Evolutionary conservation across 2,329 filamentous ascomycete species (phyloP).

Genomic region (Triangularia verruculosa): DNA sequence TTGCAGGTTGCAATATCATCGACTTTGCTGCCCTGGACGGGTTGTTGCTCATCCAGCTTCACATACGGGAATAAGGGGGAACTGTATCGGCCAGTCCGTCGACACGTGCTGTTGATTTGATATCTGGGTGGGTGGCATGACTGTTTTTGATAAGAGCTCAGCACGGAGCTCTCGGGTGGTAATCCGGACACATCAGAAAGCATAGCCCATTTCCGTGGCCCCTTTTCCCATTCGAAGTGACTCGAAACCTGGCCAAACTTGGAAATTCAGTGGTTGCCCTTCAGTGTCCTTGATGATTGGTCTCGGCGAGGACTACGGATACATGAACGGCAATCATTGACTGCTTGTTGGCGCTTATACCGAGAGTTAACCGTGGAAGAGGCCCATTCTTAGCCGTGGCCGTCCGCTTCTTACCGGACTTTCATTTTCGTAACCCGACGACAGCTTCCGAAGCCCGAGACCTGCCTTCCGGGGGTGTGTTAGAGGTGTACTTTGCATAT

Average conservation of each 20-base stretch:
- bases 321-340: constrained; percentile 8
- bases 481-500: neutral
- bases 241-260: neutral
- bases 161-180: constrained; percentile 3
- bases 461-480: neutral
- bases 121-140: constrained; percentile 20
- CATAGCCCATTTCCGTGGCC: neutral
- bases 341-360: constrained; percentile 15
- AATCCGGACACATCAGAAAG: neutral
- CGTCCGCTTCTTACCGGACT: constrained; percentile 20
- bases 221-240: neutral
- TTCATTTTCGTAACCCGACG: constrained; percentile 21
- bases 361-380: constrained; percentile 25
- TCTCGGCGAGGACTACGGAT: constrained; percentile 15
- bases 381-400: constrained; percentile 19
- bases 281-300: constrained; percentile 8
- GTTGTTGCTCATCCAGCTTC: too few relatives aligned
- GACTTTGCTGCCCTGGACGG: constrained; percentile 2
- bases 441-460: constrained; percentile 12
- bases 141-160: neutral
- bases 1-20: neutral
- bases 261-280: neutral
- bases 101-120: constrained; percentile 17
- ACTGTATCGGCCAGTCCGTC: constrained; percentile 7
- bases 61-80: neutral